These are phyloP conservation scores for Nakaseomyces sp. DNA, from an alignment of 1,139 yeast species.

Conservation along the genomic window DNA sequence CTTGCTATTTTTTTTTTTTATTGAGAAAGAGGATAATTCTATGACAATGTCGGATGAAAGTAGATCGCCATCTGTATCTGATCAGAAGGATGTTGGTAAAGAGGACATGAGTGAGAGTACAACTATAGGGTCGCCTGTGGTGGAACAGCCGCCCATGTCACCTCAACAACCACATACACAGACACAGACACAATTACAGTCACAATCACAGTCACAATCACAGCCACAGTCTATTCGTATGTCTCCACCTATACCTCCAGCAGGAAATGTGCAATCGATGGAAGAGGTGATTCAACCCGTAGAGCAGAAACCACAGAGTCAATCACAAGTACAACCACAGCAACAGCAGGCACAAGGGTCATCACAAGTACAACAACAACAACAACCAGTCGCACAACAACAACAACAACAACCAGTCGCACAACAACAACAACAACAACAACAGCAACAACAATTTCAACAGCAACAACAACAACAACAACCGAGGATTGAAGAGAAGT, in stretches of 20 bases:
- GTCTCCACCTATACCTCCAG: background rate
- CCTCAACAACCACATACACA: background rate
- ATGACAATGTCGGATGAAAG: background rate
- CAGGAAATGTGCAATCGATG: background rate
- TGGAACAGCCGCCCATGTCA: background rate
- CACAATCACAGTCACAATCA: background rate
- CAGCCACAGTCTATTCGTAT: background rate
- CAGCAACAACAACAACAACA: background rate
- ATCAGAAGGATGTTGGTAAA: background rate
- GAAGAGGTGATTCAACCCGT: background rate
- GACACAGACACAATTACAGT: background rate
- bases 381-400: background rate
- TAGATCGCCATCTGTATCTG: background rate
- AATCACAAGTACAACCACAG: background rate
- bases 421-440: background rate
- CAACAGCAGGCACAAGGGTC: background rate
- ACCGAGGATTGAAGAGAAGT: constrained; percentile 14
- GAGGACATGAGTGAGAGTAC: constrained; percentile 3
- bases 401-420: background rate
- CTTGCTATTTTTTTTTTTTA: too few relatives aligned
- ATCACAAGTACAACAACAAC: background rate
- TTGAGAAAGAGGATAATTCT: too few relatives aligned
- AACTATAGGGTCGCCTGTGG: background rate
- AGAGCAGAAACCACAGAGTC: background rate
- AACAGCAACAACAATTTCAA: too few relatives aligned